These are phyloP conservation scores for Plantago major DNA, from an alignment of 257 asterid genomes.

Conservation along the genomic window DNA sequence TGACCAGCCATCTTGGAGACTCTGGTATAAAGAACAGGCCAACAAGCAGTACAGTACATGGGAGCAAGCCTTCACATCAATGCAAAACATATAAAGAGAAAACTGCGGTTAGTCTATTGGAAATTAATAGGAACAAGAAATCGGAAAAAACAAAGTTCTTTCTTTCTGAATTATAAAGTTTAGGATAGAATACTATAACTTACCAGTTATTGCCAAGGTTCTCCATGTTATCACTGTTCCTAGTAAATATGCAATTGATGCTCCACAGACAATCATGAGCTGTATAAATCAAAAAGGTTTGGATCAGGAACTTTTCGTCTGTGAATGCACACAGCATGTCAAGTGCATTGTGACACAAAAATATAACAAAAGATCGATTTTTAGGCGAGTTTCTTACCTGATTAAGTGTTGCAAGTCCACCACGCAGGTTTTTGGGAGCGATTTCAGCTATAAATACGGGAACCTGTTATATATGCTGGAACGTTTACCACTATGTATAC, in stretches of 20 bases:
- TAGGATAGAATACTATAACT: background rate
- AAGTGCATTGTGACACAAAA: background rate
- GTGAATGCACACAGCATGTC: background rate
- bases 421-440: conserved; percentile 75
- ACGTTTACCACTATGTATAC: background rate
- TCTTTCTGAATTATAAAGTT: too few species aligned
- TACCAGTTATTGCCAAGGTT: conserved; percentile 69
- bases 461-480: conserved; percentile 37
- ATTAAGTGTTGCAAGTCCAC: conserved; percentile 79
- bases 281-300: conserved; percentile 17
- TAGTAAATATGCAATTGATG: conserved; percentile 56
- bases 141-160: too few species aligned
- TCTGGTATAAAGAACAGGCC: conserved; percentile 83
- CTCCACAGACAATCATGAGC: conserved; percentile 85
- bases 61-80: conserved; percentile 54
- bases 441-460: conserved; percentile 85
- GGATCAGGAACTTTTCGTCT: too few species aligned
- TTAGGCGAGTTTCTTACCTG: conserved; percentile 38
- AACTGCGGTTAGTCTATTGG: too few species aligned
- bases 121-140: too few species aligned
- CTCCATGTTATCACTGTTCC: conserved; percentile 78
- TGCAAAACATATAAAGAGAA: conserved; percentile 6
- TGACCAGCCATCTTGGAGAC: conserved; percentile 98
- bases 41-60: conserved; percentile 55
- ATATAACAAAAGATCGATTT: background rate